Evolutionary conservation across 345 rosid species (phyloP).

Genomic region (Euclidium syriacum): DNA sequence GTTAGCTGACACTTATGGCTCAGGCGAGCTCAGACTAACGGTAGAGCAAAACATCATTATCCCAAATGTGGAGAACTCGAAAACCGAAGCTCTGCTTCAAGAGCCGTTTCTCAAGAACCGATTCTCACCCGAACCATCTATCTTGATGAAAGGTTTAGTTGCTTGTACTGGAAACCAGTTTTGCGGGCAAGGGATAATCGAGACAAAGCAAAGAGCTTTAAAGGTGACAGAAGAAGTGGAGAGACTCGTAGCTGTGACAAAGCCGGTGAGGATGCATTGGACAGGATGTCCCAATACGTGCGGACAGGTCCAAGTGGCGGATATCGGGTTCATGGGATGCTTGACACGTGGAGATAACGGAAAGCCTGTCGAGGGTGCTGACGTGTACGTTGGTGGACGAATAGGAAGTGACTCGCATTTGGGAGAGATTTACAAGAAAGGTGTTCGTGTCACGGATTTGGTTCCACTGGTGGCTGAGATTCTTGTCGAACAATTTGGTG

Average conservation of each 20-base stretch:
- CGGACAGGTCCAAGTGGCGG: constrained; percentile 93
- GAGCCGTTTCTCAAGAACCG: constrained; percentile 51
- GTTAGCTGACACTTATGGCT: constrained; percentile 69
- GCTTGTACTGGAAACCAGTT: constrained; percentile 96
- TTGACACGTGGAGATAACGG: constrained; percentile 79
- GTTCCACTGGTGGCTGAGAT: constrained; percentile 77
- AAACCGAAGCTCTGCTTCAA: constrained; percentile 57
- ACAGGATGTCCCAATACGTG: constrained; percentile 94
- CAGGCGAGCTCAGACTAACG: constrained; percentile 85
- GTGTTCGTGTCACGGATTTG: constrained; percentile 80
- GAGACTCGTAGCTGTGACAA: constrained; percentile 56
- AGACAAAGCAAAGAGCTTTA: constrained; percentile 84
- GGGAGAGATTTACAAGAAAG: constrained; percentile 69
- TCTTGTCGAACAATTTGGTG: constrained; percentile 72
- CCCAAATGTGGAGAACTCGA: constrained; percentile 72
- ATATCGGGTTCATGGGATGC: constrained; percentile 95
- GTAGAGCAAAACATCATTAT: constrained; percentile 90
- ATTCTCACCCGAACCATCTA: constrained; percentile 72
- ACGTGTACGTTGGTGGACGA: constrained; percentile 77
- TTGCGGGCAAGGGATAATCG: constrained; percentile 90
- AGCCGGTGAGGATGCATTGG: constrained; percentile 91
- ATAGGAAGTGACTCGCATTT: constrained; percentile 87
- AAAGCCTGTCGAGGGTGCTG: constrained; percentile 70
- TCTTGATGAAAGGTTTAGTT: constrained; percentile 80
- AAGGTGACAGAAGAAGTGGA: constrained; percentile 84